Conservation (phyloP, 129 eudicot species). For the Erigeron canadensis region DNA sequence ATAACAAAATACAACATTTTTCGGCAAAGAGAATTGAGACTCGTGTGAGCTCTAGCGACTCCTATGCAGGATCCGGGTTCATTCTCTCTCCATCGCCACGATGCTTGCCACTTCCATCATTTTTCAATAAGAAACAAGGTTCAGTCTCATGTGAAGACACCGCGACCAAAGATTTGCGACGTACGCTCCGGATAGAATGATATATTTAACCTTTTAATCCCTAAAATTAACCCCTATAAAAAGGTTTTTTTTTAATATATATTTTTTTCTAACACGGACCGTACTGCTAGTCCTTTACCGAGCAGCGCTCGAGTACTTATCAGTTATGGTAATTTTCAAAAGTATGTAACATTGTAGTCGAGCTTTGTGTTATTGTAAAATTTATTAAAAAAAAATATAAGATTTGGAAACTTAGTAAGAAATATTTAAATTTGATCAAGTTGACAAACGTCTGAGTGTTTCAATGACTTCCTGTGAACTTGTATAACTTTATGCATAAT, state of each 20-base stretch:
- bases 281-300: not conserved
- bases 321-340: not conserved
- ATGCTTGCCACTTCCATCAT: conserved; percentile 5
- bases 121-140: conserved; percentile 15
- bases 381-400: not conserved
- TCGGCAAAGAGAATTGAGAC: not conserved
- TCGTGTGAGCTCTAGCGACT: not conserved
- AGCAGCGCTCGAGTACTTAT: not conserved
- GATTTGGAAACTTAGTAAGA: not conserved
- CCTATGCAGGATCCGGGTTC: conserved; percentile 7
- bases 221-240: not conserved
- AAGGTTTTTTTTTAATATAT: no score
- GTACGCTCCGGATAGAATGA: conserved; percentile 15
- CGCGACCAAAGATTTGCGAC: conserved; percentile 13
- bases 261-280: not conserved
- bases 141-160: not conserved
- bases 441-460: no score
- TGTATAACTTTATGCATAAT: not conserved
- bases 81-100: conserved; percentile 10
- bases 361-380: not conserved
- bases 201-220: not conserved
- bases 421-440: not conserved
- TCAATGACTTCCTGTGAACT: not conserved
- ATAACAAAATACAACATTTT: not conserved
- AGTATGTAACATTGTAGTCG: not conserved